These are phyloP conservation scores for Trichoderma semiorbis DNA, from an alignment of 2,329 filamentous ascomycete genomes.

Conservation along the genomic window DNA sequence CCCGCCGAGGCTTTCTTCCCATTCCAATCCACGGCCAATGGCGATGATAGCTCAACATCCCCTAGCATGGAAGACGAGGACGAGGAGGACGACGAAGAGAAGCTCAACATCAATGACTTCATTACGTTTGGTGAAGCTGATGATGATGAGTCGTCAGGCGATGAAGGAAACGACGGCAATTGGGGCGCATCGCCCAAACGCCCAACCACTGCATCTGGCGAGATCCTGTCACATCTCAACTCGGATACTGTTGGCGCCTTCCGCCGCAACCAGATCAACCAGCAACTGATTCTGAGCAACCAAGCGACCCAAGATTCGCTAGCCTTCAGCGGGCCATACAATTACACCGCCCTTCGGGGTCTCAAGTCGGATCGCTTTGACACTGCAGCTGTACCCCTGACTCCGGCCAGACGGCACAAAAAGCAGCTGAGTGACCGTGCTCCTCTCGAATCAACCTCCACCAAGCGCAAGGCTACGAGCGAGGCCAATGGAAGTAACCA, in stretches of 20 bases:
- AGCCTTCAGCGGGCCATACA: conserved; percentile 57
- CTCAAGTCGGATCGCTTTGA: conserved; percentile 64
- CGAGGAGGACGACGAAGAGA: conserved; percentile 54
- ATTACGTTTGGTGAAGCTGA: conserved; percentile 62
- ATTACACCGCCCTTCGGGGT: conserved; percentile 58
- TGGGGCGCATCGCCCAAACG: conserved; percentile 49
- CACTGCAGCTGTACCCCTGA: conserved; percentile 65
- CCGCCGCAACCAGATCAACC: conserved; percentile 64
- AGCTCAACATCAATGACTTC: conserved; percentile 67
- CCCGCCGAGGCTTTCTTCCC: conserved; percentile 75
- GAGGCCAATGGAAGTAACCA: conserved; percentile 41
- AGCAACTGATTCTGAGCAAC: conserved; percentile 57
- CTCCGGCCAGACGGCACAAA: conserved; percentile 61
- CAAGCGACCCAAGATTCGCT: conserved; percentile 61
- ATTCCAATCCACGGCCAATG: conserved; percentile 58
- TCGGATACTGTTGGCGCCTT: conserved; percentile 72
- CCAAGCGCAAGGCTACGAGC: conserved; percentile 54
- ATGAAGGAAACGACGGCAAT: conserved; percentile 52
- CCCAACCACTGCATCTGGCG: conserved; percentile 44
- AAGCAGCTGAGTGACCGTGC: conserved; percentile 46
- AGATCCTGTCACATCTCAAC: conserved; percentile 56
- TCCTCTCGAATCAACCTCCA: conserved; percentile 46
- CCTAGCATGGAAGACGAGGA: conserved; percentile 47
- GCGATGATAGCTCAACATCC: conserved; percentile 45
- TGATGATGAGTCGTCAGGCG: conserved; percentile 56